Evolutionary conservation across 192 early-diverging fungal genomes (phyloP).

Genomic region (Coemansia javaensis): DNA sequence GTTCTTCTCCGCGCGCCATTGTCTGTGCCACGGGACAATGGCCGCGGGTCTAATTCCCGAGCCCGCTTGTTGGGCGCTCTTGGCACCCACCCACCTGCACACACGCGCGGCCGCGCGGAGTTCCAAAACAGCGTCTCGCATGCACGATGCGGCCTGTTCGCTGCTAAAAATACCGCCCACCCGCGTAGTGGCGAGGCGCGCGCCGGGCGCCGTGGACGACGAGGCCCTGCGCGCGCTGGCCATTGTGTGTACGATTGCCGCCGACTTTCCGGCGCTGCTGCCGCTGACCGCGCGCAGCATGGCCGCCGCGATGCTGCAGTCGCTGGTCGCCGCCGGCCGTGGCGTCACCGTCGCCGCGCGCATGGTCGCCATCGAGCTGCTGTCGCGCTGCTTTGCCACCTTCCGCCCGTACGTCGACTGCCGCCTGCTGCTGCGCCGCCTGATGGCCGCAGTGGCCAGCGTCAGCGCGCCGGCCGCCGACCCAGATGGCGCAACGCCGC

Average conservation of each 20-base stretch:
- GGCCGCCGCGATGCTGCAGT: conserved; percentile 42
- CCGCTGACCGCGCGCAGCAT: conserved; percentile 45
- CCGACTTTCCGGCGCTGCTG: conserved; percentile 39
- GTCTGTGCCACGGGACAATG: too few species aligned
- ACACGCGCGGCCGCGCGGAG: too few species aligned
- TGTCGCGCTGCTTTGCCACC: conserved; percentile 39
- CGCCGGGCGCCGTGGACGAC: conserved; percentile 23
- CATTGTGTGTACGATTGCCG: conserved; percentile 45
- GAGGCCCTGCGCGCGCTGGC: conserved; percentile 40
- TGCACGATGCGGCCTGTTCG: too few species aligned
- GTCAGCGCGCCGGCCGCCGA: background rate
- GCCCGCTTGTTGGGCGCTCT: too few species aligned
- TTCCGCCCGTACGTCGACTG: conserved; percentile 47
- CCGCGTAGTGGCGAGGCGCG: conserved; percentile 38
- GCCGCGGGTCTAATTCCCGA: too few species aligned
- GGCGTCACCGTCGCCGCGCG: conserved; percentile 8
- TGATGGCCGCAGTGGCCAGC: conserved; percentile 28
- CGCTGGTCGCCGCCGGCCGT: conserved; percentile 14
- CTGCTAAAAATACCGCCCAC: conserved; percentile 5
- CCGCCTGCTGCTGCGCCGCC: conserved; percentile 23
- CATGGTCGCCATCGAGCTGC: conserved; percentile 40
- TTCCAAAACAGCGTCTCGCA: too few species aligned
- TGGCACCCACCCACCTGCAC: too few species aligned
- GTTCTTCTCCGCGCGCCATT: too few species aligned
- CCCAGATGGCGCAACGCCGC: too few species aligned